Base-by-base conservation (phyloP, 768 basidiomycete genomes). In the Tricholoma sp. region DNA sequence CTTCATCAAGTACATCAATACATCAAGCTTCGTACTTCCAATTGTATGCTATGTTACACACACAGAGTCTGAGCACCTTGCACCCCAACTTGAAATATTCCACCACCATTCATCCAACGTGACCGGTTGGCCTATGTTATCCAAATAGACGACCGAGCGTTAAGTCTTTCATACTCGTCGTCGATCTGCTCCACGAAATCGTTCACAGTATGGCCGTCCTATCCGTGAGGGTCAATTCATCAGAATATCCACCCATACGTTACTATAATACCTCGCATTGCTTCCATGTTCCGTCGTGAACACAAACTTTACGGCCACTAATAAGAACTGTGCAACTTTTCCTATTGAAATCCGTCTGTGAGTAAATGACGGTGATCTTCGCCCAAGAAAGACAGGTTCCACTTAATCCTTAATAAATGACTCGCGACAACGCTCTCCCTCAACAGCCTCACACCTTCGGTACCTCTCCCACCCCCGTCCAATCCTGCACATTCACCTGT, bases 291-390 rank as follows among this genome's bases (percentile, higher is more conserved):
- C 76, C 83, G 65, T 94, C 91, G 55, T 85, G 87, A 39, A 93
- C 77, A 65, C 91, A 94, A 12, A 87, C 83, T 60, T 79, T 73
- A 61, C 74, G 76, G 2, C 76, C 79, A 63, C 82, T 87, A 64
- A 98, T 89, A 37, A 92, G 64, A 46, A 98, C 76, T 6, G 94
- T 94, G 74, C 94, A 97, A 67, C 92, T 94, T 72, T 86, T 94
- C 55, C 85, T 89, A 64, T 55, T 37, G 27, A 56, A 49, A 39
- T 57, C 39, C 53, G 63, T 57, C 22, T 35, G 39, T 56, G 11
- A 58, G 24, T 9, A n/a, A n/a, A 45, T 34, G 22, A n/a, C 11
- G 12, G 32, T n/a, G 16, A 5, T 27, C 5, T 16, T 19, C 32
- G 11, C 16, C 22, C 5, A 31, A 18, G n/a, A 16, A 11, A 8